phyloP scores from a whole-genome alignment of 768 basidiomycete species.

The Lyophyllum semitale region DNA sequence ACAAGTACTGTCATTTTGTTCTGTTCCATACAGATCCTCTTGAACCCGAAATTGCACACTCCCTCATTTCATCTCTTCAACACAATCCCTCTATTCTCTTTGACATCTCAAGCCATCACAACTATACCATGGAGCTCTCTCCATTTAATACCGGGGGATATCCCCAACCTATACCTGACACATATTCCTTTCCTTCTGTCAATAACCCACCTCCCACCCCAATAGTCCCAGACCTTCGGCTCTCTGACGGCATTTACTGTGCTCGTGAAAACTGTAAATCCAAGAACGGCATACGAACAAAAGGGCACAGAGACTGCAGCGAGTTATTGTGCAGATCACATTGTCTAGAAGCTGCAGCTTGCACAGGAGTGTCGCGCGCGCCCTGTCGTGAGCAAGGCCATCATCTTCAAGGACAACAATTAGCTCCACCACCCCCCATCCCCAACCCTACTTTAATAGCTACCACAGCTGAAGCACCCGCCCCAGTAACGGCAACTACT shows the following conservation, averaged over 20 bases:
- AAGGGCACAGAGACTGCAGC: background rate
- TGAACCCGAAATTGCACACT: background rate
- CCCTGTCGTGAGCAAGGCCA: background rate
- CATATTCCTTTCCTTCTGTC: background rate
- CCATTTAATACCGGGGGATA: background rate
- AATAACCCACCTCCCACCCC: background rate
- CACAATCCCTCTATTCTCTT: background rate
- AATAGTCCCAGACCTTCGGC: background rate
- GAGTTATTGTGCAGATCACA: background rate
- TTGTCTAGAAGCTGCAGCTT: background rate
- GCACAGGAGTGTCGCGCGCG: background rate
- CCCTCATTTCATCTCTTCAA: background rate
- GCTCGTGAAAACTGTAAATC: background rate
- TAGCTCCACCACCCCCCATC: background rate
- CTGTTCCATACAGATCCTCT: background rate
- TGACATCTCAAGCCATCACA: background rate
- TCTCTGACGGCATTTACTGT: background rate
- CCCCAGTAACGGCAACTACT: background rate
- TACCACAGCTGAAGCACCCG: background rate
- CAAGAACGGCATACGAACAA: background rate
- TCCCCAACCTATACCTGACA: background rate
- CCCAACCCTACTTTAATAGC: background rate
- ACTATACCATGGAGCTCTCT: background rate
- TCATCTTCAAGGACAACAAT: background rate
- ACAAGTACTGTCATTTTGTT: background rate